phyloP scores from a whole-genome alignment of 352 stramenopile species.

The Phytophthora vignae region DNA sequence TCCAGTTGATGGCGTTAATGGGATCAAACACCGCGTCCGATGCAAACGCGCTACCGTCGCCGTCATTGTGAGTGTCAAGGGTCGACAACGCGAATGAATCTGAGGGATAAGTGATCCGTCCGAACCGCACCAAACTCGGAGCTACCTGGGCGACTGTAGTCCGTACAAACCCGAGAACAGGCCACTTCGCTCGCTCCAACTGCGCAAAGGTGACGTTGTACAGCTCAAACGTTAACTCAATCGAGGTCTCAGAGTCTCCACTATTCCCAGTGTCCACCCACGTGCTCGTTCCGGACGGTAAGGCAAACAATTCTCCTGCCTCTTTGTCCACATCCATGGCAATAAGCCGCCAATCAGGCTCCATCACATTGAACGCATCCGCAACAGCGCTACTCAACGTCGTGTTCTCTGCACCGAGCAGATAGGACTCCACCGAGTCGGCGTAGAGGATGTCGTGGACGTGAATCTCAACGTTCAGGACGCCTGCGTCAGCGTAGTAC shows the following conservation, averaged over 20 bases:
- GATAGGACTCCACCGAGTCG: conserved; percentile 1
- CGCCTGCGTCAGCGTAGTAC: conserved; percentile 13
- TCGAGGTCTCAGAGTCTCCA: background rate
- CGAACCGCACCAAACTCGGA: conserved; percentile 9
- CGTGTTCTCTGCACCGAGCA: background rate
- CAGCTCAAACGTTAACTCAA: conserved; percentile 19
- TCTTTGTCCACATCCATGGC: conserved; percentile 22
- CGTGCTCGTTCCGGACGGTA: background rate
- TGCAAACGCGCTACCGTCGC: conserved; percentile 3
- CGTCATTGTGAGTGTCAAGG: conserved; percentile 16
- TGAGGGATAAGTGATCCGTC: conserved; percentile 14
- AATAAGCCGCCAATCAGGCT: conserved; percentile 19
- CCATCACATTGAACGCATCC: conserved; percentile 16
- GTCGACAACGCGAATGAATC: conserved; percentile 4
- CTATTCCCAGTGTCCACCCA: background rate
- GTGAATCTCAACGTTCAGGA: conserved; percentile 35
- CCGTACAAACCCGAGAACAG: conserved; percentile 23
- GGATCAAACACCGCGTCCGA: conserved; percentile 11
- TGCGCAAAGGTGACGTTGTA: conserved; percentile 16
- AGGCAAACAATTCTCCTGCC: conserved; percentile 12
- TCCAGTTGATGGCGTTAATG: conserved; percentile 29
- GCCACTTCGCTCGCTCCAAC: conserved; percentile 27
- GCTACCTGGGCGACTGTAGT: background rate
- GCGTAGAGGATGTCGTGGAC: conserved; percentile 12
- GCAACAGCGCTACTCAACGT: conserved; percentile 2